Percentiles rank a stretch among this genome's conserved stretches.
Evolutionary conservation across 306 rosid species (phyloP).

Genomic region (Luffa aegyptiaca): DNA sequence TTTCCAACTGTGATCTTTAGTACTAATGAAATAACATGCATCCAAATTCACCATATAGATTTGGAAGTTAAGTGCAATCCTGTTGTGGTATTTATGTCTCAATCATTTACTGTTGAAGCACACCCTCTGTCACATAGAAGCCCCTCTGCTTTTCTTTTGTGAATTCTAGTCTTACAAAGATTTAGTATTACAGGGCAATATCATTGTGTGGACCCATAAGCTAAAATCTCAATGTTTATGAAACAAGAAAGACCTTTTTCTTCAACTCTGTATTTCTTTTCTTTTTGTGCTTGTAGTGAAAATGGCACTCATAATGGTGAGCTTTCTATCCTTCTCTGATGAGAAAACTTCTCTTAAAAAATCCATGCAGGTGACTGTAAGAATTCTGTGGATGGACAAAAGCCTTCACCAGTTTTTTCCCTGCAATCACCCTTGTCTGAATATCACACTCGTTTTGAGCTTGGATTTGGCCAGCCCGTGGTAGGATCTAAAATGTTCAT

Average conservation of each 20-base stretch:
- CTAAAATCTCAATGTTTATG: background rate
- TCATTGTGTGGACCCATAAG: background rate
- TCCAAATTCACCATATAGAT: background rate
- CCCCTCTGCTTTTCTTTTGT: background rate
- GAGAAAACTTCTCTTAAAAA: background rate
- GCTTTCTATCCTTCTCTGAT: background rate
- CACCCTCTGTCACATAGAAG: background rate
- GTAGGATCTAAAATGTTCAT: constrained; percentile 17
- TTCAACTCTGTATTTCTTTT: no score
- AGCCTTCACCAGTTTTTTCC: constrained; percentile 41
- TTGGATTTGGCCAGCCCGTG: constrained; percentile 78
- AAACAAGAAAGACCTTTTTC: background rate
- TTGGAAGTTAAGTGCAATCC: background rate
- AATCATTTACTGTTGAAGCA: background rate
- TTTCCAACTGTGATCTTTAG: background rate
- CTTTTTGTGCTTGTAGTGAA: background rate
- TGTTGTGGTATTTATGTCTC: background rate
- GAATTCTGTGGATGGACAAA: constrained; percentile 42
- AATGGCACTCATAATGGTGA: background rate
- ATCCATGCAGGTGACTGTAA: constrained; percentile 38
- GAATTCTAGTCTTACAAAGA: background rate
- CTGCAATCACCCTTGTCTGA: constrained; percentile 45
- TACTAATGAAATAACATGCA: background rate
- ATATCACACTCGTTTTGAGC: constrained; percentile 45
- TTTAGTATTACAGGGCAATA: background rate